phyloP scores from a whole-genome alignment of 495 filamentous ascomycete species.

The Pyronema domesticum region DNA sequence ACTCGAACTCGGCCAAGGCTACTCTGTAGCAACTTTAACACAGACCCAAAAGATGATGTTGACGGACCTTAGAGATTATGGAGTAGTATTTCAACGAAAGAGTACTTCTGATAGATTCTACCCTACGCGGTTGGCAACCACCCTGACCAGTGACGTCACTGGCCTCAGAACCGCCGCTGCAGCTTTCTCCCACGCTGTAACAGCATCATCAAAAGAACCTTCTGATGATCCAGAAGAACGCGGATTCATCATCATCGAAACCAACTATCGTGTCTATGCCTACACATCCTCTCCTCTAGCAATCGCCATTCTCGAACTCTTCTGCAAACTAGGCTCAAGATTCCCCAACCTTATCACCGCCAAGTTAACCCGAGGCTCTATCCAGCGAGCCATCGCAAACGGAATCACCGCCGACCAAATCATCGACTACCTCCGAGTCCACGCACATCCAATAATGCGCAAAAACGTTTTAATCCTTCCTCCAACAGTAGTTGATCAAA shows the following conservation, averaged over 20 bases:
- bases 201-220: conserved; percentile 37
- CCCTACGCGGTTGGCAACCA: conserved; percentile 85
- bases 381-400: conserved; percentile 66
- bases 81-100: conserved; percentile 57
- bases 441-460: conserved; percentile 83
- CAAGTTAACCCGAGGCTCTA: conserved; percentile 67
- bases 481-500: conserved; percentile 93
- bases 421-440: conserved; percentile 66
- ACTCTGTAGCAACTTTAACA: conserved; percentile 62
- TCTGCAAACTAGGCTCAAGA: conserved; percentile 64
- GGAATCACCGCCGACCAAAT: conserved; percentile 93
- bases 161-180: conserved; percentile 45
- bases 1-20: conserved; percentile 75
- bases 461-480: conserved; percentile 58
- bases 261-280: conserved; percentile 96
- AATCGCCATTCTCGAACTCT: conserved; percentile 84
- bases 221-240: conserved; percentile 37
- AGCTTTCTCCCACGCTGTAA: conserved; percentile 35
- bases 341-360: conserved; percentile 86
- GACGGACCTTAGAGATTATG: conserved; percentile 69
- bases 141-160: conserved; percentile 67
- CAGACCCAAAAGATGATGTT: conserved; percentile 72
- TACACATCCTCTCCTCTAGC: conserved; percentile 86
- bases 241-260: conserved; percentile 90
- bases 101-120: conserved; percentile 49